phyloP scores from a whole-genome alignment of 345 rosid genomes.

The Sisymbrium irio region DNA sequence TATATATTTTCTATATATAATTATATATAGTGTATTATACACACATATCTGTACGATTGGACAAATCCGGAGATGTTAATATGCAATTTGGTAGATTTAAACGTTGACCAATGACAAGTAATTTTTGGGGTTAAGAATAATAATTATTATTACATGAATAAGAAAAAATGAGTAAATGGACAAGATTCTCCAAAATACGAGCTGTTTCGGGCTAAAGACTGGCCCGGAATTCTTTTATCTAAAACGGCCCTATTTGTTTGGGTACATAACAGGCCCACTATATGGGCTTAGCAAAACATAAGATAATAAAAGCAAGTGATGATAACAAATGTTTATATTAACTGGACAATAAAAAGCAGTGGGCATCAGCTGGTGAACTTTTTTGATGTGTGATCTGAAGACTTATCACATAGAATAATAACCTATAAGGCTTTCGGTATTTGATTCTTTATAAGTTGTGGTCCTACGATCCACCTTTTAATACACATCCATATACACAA shows the following conservation, averaged over 20 bases:
- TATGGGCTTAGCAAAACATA: not conserved
- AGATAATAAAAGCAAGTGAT: not conserved
- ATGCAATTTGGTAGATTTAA: not conserved
- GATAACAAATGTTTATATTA: not conserved
- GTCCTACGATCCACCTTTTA: conserved; percentile 13
- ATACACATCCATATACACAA: not conserved
- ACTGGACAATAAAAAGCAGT: not conserved
- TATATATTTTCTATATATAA: too few species aligned
- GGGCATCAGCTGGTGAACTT: conserved; percentile 1
- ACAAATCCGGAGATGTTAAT: not conserved
- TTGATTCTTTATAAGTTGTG: conserved; percentile 15
- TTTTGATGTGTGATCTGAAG: conserved; percentile 11
- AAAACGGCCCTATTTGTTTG: not conserved
- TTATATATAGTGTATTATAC: not conserved
- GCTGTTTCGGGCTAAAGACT: not conserved
- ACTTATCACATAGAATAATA: conserved; percentile 15
- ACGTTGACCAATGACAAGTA: conserved; percentile 3
- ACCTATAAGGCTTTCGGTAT: conserved; percentile 18
- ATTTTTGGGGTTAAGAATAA: not conserved
- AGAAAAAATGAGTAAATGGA: too few species aligned
- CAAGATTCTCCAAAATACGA: not conserved
- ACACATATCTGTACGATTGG: not conserved
- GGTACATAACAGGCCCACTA: not conserved
- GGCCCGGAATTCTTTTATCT: not conserved
- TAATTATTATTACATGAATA: not conserved